A percentile compares a stretch with the other conserved stretches of the same genome.
Conservation (phyloP, 352 stramenopile genomes). For the Phytophthora fragariae region DNA sequence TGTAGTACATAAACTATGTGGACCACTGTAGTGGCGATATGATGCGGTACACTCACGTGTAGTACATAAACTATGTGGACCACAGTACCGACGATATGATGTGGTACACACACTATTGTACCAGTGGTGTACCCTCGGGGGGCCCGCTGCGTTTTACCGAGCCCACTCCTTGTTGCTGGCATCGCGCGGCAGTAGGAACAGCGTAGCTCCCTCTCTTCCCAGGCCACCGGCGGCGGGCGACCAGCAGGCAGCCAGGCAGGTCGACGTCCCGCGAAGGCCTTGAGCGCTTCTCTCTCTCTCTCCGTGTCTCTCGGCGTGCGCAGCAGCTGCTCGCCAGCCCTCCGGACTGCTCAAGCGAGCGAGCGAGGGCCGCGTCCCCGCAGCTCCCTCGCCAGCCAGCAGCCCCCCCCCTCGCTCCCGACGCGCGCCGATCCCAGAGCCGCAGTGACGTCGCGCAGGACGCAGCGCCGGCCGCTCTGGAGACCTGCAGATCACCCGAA, state of each 20-base stretch:
- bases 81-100: not conserved
- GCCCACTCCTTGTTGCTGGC: slow-evolving; percentile 37
- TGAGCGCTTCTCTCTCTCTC: not conserved
- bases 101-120: slow-evolving; percentile 25
- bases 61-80: not conserved
- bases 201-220: slow-evolving; percentile 2
- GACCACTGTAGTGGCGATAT: not conserved
- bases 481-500: slow-evolving; percentile 18
- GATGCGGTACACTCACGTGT: not conserved
- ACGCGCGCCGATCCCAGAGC: slow-evolving; percentile 6
- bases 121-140: slow-evolving; percentile 9
- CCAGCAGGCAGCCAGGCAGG: not conserved
- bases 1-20: not conserved
- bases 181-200: slow-evolving; percentile 35
- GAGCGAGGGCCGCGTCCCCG: slow-evolving; percentile 13
- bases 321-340: not conserved
- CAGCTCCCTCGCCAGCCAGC: slow-evolving; percentile 26
- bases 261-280: too few species aligned
- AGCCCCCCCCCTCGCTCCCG: slow-evolving; percentile 2
- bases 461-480: slow-evolving; percentile 3
- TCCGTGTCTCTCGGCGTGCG: not conserved
- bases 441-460: slow-evolving; percentile 13
- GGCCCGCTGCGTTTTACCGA: slow-evolving; percentile 23
- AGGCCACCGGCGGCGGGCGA: not conserved
- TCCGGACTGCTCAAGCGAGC: not conserved